Evolutionary conservation across 192 early-diverging fungal genomes (phyloP), one percentile per base, ranked within the genome.

Genomic region (Coemansia pectinata): DNA sequence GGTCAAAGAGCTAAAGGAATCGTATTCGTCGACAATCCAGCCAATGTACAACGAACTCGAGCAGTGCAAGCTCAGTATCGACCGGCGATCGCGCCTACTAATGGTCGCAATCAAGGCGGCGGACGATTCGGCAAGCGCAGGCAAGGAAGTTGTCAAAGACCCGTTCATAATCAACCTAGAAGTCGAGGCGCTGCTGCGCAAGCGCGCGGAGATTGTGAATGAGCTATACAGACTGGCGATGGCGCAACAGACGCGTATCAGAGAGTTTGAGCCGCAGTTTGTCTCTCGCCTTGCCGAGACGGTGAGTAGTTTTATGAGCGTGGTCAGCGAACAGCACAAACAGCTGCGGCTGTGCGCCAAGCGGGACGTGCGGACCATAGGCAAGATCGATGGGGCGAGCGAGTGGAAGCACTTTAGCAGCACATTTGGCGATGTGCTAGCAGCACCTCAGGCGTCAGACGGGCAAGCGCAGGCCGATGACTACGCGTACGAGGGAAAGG

Each of bases 121-220:
- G 1, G 25, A 60, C 38, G 40, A 52, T 19, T 31, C 66, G 11
- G 25, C 27, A 4, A 55, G 52, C 6, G 44, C 45, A 5, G 34
- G 29, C 19, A 52, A 55, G 2, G 76, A 78, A 48, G 62, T 66
- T 2, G 69, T 39, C 15, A 77, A 77, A 69, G 80, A 83, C 63
- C 80, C 80, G 47, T 83, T 83, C 38, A 77, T 83, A 47, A 62
- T 83, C n/a, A 71, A 71, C 42, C 63, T 83, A 17, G 80, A 83
- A 45, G 65, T 83, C 39, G 75, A 73, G 40, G 80, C 80, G 19
- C 72, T 83, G 55, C 52, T 73, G 45, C 80, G 75, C 19, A 73
- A 72, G 80, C 80, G 72, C 27, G 72, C 72, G 1, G 74, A 74
- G 63, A 21, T 70, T 19, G 69, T 62, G 23, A 63, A 47, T 25